Base-by-base conservation (phyloP, 805 yeast species). In the Ogataea sp. region DNA sequence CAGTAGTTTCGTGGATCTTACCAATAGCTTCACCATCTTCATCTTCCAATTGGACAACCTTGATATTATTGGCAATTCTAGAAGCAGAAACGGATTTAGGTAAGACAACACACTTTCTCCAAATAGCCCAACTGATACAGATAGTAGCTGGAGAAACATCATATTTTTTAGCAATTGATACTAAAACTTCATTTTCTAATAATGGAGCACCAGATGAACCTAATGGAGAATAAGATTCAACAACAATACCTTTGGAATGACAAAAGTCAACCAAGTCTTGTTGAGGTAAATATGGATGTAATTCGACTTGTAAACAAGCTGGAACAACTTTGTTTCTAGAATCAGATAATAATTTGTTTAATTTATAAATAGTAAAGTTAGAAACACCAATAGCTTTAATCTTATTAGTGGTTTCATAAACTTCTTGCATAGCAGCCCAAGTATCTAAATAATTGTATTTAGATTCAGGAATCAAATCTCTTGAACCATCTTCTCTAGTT, bases 181-280 rank as follows among this genome's bases (percentile, higher is more conserved):
- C 42, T 24, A 80, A 51, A 6, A 63, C 57, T 25, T 61, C 64
- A 45, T 77, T 68, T 26, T 61, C 55, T 44, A 77, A 59, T 8
- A 76, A 44, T 9, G 83, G 80, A 17, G 81, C 72, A 43, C 70
- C 71, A 6, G 65, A 62, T 18, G 82, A 71, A 13, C 88, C 90
- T 49, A 85, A 65, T 23, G 95, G 94, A 26, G 87, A 79, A 63
- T 83, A 86, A 10, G 93, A 94, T 57, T 82, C 83, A 35, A 81
- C 60, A 24, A 67, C 58, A 46, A 81, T 80, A 45, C 67, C 72
- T 46, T 83, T 66, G 23, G 62, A 54, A 38, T 67, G 61, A 53
- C 78, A 69, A 58, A 55, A 81, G 24, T 71, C 70, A 24, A 72
- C 53, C 44, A 84, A 66, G 46, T 78, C 79, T 8, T 59, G 65